Percentiles rank a stretch among this genome's conserved stretches.
These are phyloP conservation scores for Porogramme epimiltina DNA, from an alignment of 1,284 basidiomycete species.

Conservation along the genomic window DNA sequence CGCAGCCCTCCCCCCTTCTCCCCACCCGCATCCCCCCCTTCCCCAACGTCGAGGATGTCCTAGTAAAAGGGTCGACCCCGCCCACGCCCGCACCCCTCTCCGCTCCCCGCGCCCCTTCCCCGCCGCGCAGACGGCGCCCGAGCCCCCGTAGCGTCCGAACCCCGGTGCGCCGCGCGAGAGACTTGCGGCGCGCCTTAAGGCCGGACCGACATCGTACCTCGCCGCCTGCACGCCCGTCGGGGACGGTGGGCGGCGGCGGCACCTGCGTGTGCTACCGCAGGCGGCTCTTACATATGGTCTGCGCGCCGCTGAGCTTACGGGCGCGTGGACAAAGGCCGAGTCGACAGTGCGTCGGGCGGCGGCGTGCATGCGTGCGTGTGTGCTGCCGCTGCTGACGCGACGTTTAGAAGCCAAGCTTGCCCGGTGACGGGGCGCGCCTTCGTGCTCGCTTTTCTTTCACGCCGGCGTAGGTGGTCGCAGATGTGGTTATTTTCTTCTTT, in stretches of 20 bases:
- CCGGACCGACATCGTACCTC: conserved; percentile 41
- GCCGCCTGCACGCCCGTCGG: neutral
- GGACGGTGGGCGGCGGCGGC: neutral
- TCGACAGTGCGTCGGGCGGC: conserved; percentile 29
- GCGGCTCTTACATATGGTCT: conserved; percentile 35
- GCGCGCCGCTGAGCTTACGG: conserved; percentile 30
- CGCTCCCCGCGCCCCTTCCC: conserved; percentile 10
- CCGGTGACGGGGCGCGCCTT: conserved; percentile 16
- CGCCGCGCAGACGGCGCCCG: conserved; percentile 8
- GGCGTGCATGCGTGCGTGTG: neutral
- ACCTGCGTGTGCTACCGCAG: conserved; percentile 10
- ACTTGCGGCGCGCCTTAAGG: conserved; percentile 46
- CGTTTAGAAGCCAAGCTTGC: conserved; percentile 34
- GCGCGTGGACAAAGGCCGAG: conserved; percentile 44
- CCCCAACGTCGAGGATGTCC: conserved; percentile 34
- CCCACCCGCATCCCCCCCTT: neutral
- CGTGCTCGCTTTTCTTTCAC: conserved; percentile 3
- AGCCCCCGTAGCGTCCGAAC: conserved; percentile 39
- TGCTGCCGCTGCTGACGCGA: neutral
- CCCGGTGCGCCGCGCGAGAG: conserved; percentile 41
- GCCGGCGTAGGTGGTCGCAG: conserved; percentile 41
- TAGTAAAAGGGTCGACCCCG: conserved; percentile 52
- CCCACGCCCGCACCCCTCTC: conserved; percentile 1
- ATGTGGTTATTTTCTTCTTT: conserved; percentile 33
- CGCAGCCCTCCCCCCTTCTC: too few species aligned